A percentile compares a stretch with the other conserved stretches of the same genome.
Conservation (phyloP, 495 filamentous ascomycete species). For the Polyplosphaeria fusca region DNA sequence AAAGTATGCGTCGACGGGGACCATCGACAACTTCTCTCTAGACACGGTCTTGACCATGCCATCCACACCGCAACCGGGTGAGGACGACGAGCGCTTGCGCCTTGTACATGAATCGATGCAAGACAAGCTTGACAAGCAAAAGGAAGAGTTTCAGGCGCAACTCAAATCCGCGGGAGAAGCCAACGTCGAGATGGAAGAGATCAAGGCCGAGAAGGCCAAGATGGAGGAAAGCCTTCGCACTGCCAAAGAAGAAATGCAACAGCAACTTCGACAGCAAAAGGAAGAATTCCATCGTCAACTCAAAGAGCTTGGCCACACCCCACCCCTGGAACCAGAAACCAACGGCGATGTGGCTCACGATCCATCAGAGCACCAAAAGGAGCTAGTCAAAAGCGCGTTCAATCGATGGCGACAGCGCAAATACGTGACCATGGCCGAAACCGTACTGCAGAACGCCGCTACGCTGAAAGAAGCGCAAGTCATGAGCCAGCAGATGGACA, state of each 20-base stretch:
- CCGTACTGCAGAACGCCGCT: constrained; percentile 79
- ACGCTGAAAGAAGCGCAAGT: constrained; percentile 93
- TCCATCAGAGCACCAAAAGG: constrained; percentile 66
- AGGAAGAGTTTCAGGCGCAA: constrained; percentile 76
- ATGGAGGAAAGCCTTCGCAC: constrained; percentile 81
- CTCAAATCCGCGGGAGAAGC: constrained; percentile 73
- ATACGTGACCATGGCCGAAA: constrained; percentile 94
- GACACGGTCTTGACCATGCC: constrained; percentile 94
- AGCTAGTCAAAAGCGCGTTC: constrained; percentile 61
- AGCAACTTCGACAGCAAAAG: constrained; percentile 41
- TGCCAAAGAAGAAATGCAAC: constrained; percentile 81
- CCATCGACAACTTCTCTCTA: constrained; percentile 92
- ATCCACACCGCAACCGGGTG: constrained; percentile 77
- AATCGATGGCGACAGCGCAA: constrained; percentile 78
- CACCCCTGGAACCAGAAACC: constrained; percentile 8
- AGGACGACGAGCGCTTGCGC: constrained; percentile 67
- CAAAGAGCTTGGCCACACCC: constrained; percentile 54
- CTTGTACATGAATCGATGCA: constrained; percentile 86
- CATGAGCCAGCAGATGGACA: constrained; percentile 96
- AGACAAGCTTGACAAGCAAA: constrained; percentile 78
- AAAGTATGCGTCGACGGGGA: constrained; percentile 95
- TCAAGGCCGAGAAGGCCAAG: constrained; percentile 74
- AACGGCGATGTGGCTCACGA: constrained; percentile 48
- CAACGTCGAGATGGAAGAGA: constrained; percentile 76
- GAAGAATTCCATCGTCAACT: constrained; percentile 72